Evolutionary conservation across 163 green algal species (phyloP), one percentile per base, ranked within the genome.

Genomic region (Prototheca wickerhamii): DNA sequence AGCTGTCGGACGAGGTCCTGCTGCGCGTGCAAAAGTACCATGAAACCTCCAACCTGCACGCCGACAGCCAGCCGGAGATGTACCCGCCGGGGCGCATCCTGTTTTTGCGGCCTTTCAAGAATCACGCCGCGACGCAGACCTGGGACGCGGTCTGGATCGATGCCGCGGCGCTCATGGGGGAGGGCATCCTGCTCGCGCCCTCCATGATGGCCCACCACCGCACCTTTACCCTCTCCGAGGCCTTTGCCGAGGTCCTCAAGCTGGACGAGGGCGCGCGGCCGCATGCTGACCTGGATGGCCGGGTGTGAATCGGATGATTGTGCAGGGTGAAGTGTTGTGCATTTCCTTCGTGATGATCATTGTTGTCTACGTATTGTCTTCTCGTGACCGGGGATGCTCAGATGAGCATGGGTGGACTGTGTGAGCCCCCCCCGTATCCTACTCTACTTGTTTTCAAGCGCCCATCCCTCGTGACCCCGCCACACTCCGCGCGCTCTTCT

Each of bases 1-100:
- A 69, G 4, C 58, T 79, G 4, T 56, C 31, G 23, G 37, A 70
- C 3, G 72, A 79, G 34, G 72, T 67, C 18, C 25, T 70, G 33
- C 20, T 43, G 29, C 15, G 44, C 29, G 46, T 79, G 32, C 40
- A 68, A n/a, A 64, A 57, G 23, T 79, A 79, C 31, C 42, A 70
- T 31, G 52, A 30, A 21, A 60, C 61, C 21, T 63, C 57, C 17
- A 21, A 33, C 6, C 28, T 35, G 10, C 32, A 44, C 55, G 23
- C 63, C 46, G 30, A 30, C 12, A 23, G 5, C 31, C 31, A 61
- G 55, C 31, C 32, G 32, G 55, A 61, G 55, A 46, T 61, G 55
- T 61, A 61, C 55, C 55, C 55, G 31, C 55, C 55, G 15, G 55
- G 55, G 31, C 31, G 32, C 55, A 29, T 61, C 31, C 25, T 61